Percentiles rank a stretch among this genome's conserved stretches.
Conservation (phyloP, 2,329 filamentous ascomycete genomes). For the Teratosphaeria gauchensis region DNA sequence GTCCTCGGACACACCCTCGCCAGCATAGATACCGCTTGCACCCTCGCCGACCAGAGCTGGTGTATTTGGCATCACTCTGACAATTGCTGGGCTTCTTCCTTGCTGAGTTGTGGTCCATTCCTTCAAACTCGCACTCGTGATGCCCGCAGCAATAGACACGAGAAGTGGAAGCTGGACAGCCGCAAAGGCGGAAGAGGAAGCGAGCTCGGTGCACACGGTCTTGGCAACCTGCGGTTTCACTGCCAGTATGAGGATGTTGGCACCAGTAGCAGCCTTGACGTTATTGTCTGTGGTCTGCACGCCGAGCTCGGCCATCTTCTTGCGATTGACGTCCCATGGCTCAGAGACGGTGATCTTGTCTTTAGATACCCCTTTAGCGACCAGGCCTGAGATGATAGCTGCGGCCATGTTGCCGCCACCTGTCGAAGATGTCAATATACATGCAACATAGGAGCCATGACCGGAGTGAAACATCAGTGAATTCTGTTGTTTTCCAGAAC, state of each 20-base stretch:
- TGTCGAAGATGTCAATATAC: slow-evolving; percentile 1
- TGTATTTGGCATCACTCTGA: slow-evolving; percentile 21
- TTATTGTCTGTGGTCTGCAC: slow-evolving; percentile 18
- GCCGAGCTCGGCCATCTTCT: slow-evolving; percentile 19
- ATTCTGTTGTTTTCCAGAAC: too few relatives aligned
- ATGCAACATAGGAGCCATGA: not conserved
- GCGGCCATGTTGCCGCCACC: slow-evolving; percentile 22
- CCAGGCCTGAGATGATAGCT: slow-evolving; percentile 19
- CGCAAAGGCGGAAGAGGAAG: slow-evolving; percentile 9
- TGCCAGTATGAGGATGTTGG: slow-evolving; percentile 19
- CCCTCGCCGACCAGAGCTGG: slow-evolving; percentile 19
- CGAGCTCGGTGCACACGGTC: slow-evolving; percentile 18
- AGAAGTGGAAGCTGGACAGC: slow-evolving; percentile 11
- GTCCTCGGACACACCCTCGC: slow-evolving; percentile 12
- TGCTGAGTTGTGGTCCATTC: slow-evolving; percentile 14
- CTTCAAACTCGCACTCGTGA: slow-evolving; percentile 13
- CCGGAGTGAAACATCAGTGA: not conserved
- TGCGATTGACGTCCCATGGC: slow-evolving; percentile 20
- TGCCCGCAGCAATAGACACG: slow-evolving; percentile 18
- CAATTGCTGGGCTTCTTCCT: slow-evolving; percentile 14
- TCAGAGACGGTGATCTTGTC: slow-evolving; percentile 19
- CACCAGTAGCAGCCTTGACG: slow-evolving; percentile 13
- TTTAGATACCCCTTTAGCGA: slow-evolving; percentile 13
- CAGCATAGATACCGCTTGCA: slow-evolving; percentile 17
- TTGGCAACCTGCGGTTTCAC: slow-evolving; percentile 21